Conservation (phyloP, 345 rosid species). For the Pistacia vera region DNA sequence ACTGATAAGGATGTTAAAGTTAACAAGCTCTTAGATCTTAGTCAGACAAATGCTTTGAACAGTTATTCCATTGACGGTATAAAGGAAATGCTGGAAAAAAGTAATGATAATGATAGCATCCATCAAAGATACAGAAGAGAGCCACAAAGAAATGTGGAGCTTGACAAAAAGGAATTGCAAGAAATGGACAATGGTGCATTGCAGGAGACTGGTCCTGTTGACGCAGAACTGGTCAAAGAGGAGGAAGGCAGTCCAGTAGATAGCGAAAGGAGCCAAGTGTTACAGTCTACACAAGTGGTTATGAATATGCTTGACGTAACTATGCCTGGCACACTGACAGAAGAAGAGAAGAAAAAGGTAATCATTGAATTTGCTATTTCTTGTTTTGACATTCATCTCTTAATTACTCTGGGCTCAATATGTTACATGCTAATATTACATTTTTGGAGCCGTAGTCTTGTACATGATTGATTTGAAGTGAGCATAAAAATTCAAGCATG, state of each 20-base stretch:
- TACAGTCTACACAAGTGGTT: slow-evolving; percentile 74
- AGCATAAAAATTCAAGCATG: not conserved
- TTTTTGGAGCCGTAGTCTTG: not conserved
- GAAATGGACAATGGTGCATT: slow-evolving; percentile 29
- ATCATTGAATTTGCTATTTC: slow-evolving; percentile 14
- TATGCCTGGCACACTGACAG: slow-evolving; percentile 70
- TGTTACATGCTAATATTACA: not conserved
- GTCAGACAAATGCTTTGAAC: slow-evolving; percentile 39
- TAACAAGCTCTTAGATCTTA: slow-evolving; percentile 48
- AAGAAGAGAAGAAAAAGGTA: slow-evolving; percentile 82
- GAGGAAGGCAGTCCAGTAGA: slow-evolving; percentile 40
- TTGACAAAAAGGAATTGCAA: slow-evolving; percentile 28
- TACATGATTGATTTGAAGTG: not conserved
- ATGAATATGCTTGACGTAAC: slow-evolving; percentile 84
- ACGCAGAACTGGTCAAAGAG: slow-evolving; percentile 46
- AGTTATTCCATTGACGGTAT: slow-evolving; percentile 41
- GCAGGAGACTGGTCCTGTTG: slow-evolving; percentile 39
- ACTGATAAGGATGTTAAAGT: slow-evolving; percentile 34
- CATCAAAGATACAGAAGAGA: slow-evolving; percentile 34
- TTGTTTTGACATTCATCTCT: not conserved
- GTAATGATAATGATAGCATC: slow-evolving; percentile 26
- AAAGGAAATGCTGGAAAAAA: slow-evolving; percentile 35
- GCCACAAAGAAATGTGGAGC: slow-evolving; percentile 32
- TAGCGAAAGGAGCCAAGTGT: slow-evolving; percentile 60
- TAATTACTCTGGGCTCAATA: no score